These are phyloP conservation scores for Phycomyces blakesleeanus DNA, from an alignment of 192 early-diverging fungal genomes.

Conservation along the genomic window DNA sequence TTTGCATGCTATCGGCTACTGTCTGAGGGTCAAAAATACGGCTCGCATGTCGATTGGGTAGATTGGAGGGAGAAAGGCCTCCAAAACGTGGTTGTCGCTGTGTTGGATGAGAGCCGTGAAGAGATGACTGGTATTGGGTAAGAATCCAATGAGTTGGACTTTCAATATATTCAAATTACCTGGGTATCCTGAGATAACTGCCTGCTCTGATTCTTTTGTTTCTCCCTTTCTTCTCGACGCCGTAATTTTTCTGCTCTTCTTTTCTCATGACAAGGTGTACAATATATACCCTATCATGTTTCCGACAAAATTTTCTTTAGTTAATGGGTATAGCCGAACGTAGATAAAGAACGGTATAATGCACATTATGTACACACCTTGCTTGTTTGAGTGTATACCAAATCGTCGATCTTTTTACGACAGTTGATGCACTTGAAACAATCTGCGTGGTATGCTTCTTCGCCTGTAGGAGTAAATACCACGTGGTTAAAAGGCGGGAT, in stretches of 20 bases:
- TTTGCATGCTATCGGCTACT: neutral
- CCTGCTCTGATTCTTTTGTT: conserved; percentile 1
- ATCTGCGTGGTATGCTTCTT: conserved; percentile 76
- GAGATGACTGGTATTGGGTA: neutral
- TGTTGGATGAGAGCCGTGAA: neutral
- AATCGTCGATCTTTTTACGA: conserved; percentile 67
- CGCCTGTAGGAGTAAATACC: conserved; percentile 39
- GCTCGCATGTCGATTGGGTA: neutral
- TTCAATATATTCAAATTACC: conserved; percentile 1
- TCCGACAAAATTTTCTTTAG: conserved; percentile 7
- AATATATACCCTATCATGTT: conserved; percentile 64
- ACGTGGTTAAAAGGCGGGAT: neutral
- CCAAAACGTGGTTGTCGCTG: conserved; percentile 3
- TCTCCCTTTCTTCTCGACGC: conserved; percentile 39
- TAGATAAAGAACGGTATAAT: no score
- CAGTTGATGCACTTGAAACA: conserved; percentile 78
- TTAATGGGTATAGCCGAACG: conserved; percentile 3
- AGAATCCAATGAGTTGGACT: neutral
- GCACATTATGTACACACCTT: conserved; percentile 45
- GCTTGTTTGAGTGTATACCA: conserved; percentile 77
- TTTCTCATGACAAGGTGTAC: conserved; percentile 68
- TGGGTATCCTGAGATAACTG: neutral
- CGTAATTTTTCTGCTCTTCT: conserved; percentile 62
- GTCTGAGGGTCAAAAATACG: neutral
- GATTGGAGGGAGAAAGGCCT: neutral